Evolutionary conservation across 73 alveolate species (phyloP).

Genomic region (Effrenium voratum): DNA sequence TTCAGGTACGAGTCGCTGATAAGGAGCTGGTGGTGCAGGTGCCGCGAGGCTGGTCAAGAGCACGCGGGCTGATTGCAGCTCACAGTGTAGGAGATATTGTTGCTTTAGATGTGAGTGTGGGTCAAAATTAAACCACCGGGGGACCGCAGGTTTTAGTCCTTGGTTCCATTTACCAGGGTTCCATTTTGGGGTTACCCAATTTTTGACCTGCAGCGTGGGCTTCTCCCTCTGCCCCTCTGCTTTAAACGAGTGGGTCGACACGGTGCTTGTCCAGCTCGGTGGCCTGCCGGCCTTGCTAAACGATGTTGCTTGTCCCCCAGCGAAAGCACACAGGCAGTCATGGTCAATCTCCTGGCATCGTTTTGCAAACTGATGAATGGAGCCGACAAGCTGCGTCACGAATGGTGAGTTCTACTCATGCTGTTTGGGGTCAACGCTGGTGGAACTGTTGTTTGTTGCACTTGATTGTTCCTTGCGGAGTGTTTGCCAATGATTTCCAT

Average conservation of each 20-base stretch:
- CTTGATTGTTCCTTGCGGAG: neutral
- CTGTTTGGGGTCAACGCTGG: neutral
- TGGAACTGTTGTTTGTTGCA: neutral
- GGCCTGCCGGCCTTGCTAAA: no score
- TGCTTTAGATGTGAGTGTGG: neutral
- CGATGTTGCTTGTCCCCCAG: no score
- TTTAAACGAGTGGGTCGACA: no score
- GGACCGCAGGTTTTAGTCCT: neutral
- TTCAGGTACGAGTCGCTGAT: constrained; percentile 12
- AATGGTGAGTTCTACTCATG: neutral
- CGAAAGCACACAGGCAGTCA: no score
- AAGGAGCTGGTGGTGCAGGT: constrained; percentile 55
- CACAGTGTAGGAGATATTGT: neutral
- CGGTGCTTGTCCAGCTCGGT: no score
- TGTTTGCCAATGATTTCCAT: neutral
- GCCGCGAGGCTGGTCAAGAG: constrained; percentile 20
- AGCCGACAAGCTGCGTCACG: no score
- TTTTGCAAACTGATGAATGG: no score
- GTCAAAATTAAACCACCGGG: neutral
- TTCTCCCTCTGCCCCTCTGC: neutral
- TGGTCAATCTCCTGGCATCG: no score
- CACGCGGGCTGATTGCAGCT: neutral
- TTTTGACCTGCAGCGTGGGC: neutral
- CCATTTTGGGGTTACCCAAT: neutral
- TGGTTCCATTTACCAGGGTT: neutral